Percentiles rank a stretch among this genome's conserved stretches.
Conservation (phyloP, 1,284 basidiomycete genomes). For the Cutaneotrichosporon cutaneum region DNA sequence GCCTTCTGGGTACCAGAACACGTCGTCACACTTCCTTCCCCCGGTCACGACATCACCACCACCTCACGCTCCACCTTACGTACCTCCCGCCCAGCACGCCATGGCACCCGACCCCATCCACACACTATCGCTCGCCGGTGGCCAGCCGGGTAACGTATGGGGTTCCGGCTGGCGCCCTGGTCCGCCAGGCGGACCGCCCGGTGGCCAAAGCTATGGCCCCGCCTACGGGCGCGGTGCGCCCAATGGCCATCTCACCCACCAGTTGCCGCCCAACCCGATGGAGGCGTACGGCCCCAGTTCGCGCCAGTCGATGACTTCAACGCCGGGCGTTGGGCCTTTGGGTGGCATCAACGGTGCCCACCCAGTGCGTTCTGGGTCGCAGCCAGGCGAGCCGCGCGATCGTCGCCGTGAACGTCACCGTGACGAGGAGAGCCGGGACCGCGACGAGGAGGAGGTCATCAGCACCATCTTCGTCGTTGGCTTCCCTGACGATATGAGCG, state of each 20-base stretch:
- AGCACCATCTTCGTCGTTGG: slow-evolving; percentile 98
- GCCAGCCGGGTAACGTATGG: slow-evolving; percentile 23
- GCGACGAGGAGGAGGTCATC: slow-evolving; percentile 73
- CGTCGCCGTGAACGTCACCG: slow-evolving; percentile 25
- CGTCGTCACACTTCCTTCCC: slow-evolving; percentile 32
- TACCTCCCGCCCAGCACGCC: slow-evolving; percentile 50
- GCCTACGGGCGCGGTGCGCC: slow-evolving; percentile 18
- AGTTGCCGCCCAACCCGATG: slow-evolving; percentile 26
- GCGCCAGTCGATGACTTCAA: slow-evolving; percentile 28
- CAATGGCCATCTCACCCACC: slow-evolving; percentile 26
- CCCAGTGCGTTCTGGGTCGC: slow-evolving; percentile 18
- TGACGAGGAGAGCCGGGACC: slow-evolving; percentile 36
- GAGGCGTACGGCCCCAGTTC: slow-evolving; percentile 28
- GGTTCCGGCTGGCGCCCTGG: slow-evolving; percentile 24
- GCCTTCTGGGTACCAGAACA: slow-evolving; percentile 13
- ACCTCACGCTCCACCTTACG: slow-evolving; percentile 43
- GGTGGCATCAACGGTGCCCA: slow-evolving; percentile 16
- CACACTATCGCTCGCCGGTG: slow-evolving; percentile 24
- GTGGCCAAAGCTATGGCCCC: slow-evolving; percentile 18
- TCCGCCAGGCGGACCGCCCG: slow-evolving; percentile 12
- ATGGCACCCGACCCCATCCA: slow-evolving; percentile 50
- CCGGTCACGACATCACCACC: slow-evolving; percentile 46
- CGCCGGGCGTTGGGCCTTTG: slow-evolving; percentile 18
- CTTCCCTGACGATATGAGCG: slow-evolving; percentile 98
- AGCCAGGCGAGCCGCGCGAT: slow-evolving; percentile 25